These are phyloP conservation scores for Solanum hybrid DNA, from an alignment of 305 asterid species.

Conservation along the genomic window DNA sequence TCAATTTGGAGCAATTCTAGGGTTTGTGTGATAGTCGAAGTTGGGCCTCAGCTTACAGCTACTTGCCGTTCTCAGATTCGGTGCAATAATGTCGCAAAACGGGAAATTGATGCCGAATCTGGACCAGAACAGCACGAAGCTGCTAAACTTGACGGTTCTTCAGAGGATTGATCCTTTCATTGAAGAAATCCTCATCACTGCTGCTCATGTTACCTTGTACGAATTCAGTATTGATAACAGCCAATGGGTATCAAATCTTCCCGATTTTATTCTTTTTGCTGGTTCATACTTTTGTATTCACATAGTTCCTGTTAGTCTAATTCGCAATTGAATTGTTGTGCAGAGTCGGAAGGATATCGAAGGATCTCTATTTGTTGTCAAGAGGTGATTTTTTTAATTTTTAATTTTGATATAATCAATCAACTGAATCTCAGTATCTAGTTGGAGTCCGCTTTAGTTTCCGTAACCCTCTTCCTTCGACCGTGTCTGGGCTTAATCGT, in stretches of 20 bases:
- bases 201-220: constrained; percentile 70
- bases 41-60: neutral
- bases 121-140: constrained; percentile 64
- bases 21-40: neutral
- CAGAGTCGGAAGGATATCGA: constrained; percentile 86
- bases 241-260: constrained; percentile 53
- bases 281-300: neutral
- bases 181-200: constrained; percentile 70
- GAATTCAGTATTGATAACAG: constrained; percentile 52
- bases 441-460: neutral
- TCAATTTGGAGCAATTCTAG: neutral
- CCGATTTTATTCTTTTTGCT: neutral
- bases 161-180: constrained; percentile 77
- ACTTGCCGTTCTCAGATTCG: neutral
- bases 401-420: neutral
- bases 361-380: constrained; percentile 82
- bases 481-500: neutral
- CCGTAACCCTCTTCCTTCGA: neutral
- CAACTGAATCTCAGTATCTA: neutral
- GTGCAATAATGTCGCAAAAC: constrained; percentile 4
- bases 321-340: neutral
- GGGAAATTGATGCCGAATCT: constrained; percentile 77
- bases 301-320: neutral
- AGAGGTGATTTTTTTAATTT: constrained; percentile 33
- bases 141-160: constrained; percentile 69